Evolutionary conservation across 805 yeast genomes (phyloP).

Genomic region (Blastobotrys chiropterorum): DNA sequence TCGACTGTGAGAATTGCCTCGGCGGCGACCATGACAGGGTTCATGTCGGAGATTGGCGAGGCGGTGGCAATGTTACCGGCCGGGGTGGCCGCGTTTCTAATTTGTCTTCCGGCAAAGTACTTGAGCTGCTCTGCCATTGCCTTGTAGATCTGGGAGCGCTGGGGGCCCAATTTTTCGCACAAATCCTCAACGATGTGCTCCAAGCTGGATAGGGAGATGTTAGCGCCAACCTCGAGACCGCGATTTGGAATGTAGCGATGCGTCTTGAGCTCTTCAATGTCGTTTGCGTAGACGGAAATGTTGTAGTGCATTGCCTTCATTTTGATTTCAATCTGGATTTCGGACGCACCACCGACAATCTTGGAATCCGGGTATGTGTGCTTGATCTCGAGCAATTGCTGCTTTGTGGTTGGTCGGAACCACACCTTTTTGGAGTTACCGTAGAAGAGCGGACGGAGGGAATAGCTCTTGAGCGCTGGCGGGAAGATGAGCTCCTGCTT

Average conservation of each 20-base stretch:
- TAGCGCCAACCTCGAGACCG: constrained; percentile 41
- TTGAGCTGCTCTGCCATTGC: constrained; percentile 39
- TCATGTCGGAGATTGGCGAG: constrained; percentile 44
- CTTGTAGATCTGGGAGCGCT: constrained; percentile 32
- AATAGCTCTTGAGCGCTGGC: constrained; percentile 28
- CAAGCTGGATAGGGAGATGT: constrained; percentile 36
- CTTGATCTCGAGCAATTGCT: constrained; percentile 34
- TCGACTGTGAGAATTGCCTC: constrained; percentile 36
- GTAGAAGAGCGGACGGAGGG: constrained; percentile 28
- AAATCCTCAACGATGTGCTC: constrained; percentile 35
- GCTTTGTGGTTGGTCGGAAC: constrained; percentile 39
- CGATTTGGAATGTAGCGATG: constrained; percentile 33
- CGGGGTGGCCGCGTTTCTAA: constrained; percentile 45
- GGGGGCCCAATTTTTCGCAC: constrained; percentile 18
- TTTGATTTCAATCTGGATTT: constrained; percentile 42
- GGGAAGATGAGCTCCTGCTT: constrained; percentile 40
- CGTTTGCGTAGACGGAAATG: constrained; percentile 38
- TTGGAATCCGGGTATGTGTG: constrained; percentile 34
- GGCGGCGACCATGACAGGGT: constrained; percentile 41
- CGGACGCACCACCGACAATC: constrained; percentile 44
- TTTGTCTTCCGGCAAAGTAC: constrained; percentile 44
- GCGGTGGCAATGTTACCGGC: constrained; percentile 47
- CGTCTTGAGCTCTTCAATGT: constrained; percentile 36
- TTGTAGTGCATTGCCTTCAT: constrained; percentile 38
- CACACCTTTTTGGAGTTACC: constrained; percentile 38